Evolutionary conservation across 2,329 filamentous ascomycete species (phyloP).

Genomic region (Sclerotinia minor): DNA sequence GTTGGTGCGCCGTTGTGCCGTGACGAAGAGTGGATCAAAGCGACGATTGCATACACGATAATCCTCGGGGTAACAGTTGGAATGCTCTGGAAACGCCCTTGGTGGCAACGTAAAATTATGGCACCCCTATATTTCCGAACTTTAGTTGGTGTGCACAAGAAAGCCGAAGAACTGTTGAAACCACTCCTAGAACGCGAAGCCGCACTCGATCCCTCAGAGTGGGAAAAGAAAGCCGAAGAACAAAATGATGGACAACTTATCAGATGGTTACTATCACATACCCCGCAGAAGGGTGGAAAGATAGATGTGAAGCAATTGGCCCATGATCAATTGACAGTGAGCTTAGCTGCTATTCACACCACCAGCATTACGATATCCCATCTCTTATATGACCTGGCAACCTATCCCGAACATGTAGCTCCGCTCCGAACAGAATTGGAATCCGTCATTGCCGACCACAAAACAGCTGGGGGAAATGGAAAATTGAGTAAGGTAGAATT

Average conservation of each 20-base stretch:
- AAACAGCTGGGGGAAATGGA: slow-evolving; percentile 32
- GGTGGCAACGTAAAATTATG: slow-evolving; percentile 13
- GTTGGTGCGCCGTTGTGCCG: slow-evolving; percentile 35
- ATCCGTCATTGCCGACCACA: slow-evolving; percentile 5
- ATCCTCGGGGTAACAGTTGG: slow-evolving; percentile 4
- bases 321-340: slow-evolving; percentile 16
- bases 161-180: slow-evolving; percentile 8
- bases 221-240: slow-evolving; percentile 10
- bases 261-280: slow-evolving; percentile 13
- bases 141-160: background rate
- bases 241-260: slow-evolving; percentile 5
- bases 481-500: slow-evolving; percentile 13
- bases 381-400: slow-evolving; percentile 30
- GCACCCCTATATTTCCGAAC: slow-evolving; percentile 18
- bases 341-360: slow-evolving; percentile 43
- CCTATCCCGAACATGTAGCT: slow-evolving; percentile 17
- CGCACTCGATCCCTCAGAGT: background rate
- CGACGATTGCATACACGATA: slow-evolving; percentile 30
- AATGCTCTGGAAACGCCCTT: slow-evolving; percentile 13
- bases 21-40: slow-evolving; percentile 36
- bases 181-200: background rate
- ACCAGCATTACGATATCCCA: slow-evolving; percentile 50
- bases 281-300: background rate
- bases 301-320: slow-evolving; percentile 11
- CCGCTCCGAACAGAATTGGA: slow-evolving; percentile 12